phyloP scores from a whole-genome alignment of 2,329 filamentous ascomycete species.

The Talaromyces sp. region DNA sequence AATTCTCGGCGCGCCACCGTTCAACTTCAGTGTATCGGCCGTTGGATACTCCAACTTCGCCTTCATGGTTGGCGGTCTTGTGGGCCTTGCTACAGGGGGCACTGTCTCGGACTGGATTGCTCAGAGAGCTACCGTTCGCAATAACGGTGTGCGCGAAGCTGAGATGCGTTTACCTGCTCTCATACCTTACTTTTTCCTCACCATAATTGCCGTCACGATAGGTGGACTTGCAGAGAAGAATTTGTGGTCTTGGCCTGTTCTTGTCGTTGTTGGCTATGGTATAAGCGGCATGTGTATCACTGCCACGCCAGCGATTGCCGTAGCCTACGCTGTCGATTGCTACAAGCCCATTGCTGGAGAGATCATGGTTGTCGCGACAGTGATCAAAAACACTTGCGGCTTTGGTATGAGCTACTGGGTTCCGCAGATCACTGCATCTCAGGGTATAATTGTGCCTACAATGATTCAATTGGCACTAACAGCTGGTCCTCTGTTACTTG shows the following conservation, averaged over 20 bases:
- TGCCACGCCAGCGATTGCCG: slow-evolving; percentile 43
- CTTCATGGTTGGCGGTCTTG: neutral
- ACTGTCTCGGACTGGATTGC: neutral
- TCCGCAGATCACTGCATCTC: neutral
- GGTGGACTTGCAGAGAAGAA: neutral
- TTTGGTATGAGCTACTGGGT: neutral
- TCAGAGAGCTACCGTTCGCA: neutral
- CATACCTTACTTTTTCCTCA: neutral
- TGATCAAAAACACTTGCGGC: slow-evolving; percentile 44
- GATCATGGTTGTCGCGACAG: slow-evolving; percentile 51
- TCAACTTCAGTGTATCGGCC: neutral
- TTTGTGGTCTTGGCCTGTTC: neutral
- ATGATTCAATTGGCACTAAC: neutral
- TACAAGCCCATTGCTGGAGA: slow-evolving; percentile 59
- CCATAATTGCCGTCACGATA: neutral
- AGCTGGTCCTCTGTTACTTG: neutral
- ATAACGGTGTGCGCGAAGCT: neutral
- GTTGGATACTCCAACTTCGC: neutral
- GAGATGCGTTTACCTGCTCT: neutral
- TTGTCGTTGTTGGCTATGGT: neutral
- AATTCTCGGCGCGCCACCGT: neutral
- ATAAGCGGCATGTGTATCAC: neutral
- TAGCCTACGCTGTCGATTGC: slow-evolving; percentile 58
- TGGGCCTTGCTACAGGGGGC: neutral
- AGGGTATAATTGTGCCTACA: neutral